Evolutionary conservation across 139 green algal genomes (phyloP).

Genomic region (Nannochloris sp.): DNA sequence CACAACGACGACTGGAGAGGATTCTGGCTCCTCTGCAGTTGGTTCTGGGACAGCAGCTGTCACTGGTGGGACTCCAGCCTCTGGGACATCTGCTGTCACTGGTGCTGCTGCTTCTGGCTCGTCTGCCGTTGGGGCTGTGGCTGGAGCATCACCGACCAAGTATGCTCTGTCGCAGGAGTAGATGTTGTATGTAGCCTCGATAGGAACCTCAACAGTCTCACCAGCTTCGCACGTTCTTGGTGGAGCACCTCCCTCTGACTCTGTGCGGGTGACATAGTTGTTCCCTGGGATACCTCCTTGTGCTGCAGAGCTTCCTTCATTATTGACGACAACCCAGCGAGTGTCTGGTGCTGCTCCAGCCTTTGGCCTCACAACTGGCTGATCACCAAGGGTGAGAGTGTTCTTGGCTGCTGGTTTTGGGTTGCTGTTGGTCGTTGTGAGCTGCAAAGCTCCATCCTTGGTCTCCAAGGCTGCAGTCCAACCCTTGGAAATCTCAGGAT

Average conservation of each 20-base stretch:
- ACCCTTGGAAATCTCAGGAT: background rate
- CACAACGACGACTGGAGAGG: background rate
- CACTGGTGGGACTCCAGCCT: background rate
- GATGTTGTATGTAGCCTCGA: background rate
- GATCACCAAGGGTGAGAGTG: background rate
- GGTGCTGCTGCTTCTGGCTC: background rate
- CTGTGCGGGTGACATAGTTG: constrained; percentile 5
- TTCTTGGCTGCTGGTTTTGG: background rate
- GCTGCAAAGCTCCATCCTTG: background rate
- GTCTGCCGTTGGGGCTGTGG: background rate
- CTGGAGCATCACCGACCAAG: background rate
- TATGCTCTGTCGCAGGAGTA: constrained; percentile 10
- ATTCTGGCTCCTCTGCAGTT: background rate
- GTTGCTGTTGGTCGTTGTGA: background rate
- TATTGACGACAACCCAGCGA: constrained; percentile 5
- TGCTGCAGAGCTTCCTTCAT: background rate
- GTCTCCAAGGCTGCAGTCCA: background rate
- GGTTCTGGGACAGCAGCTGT: background rate
- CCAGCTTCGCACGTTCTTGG: constrained; percentile 2
- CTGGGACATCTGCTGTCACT: background rate
- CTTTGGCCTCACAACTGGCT: background rate
- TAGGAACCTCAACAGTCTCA: background rate
- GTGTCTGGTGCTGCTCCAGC: background rate
- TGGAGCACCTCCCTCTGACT: background rate
- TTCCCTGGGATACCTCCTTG: background rate